Conservation (phyloP, 2,329 filamentous ascomycete genomes). For the Fusarium camptoceras region DNA sequence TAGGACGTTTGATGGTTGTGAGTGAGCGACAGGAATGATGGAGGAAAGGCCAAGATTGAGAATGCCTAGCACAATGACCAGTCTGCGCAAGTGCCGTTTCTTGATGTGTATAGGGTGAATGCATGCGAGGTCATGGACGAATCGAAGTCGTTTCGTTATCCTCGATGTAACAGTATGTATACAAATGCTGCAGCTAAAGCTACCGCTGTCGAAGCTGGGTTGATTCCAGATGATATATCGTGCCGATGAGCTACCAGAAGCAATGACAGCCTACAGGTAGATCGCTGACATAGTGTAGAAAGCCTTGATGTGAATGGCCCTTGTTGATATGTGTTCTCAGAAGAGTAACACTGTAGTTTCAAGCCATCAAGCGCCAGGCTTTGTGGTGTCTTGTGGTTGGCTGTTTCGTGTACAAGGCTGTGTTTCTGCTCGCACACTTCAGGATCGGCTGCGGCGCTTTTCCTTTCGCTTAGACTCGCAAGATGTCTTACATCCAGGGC, state of each 20-base stretch:
- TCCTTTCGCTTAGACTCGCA: slow-evolving; percentile 60
- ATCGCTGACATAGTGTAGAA: not conserved
- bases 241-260: slow-evolving; percentile 14
- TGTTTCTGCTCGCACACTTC: slow-evolving; percentile 19
- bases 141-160: slow-evolving; percentile 11
- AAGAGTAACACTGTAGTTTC: slow-evolving; percentile 19
- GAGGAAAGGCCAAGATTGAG: slow-evolving; percentile 19
- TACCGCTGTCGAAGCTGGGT: slow-evolving; percentile 8
- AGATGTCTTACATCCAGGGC: slow-evolving; percentile 59
- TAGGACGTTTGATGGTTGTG: slow-evolving; percentile 18
- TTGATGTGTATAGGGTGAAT: not conserved
- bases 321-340: not conserved
- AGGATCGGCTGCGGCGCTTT: slow-evolving; percentile 46
- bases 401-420: slow-evolving; percentile 21
- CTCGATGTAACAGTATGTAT: slow-evolving; percentile 19
- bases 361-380: slow-evolving; percentile 17
- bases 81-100: slow-evolving; percentile 5
- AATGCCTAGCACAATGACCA: slow-evolving; percentile 15
- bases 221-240: slow-evolving; percentile 5
- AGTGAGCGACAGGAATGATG: slow-evolving; percentile 27
- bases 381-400: slow-evolving; percentile 26
- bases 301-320: not conserved
- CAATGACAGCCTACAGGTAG: not conserved
- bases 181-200: slow-evolving; percentile 26
- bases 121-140: slow-evolving; percentile 10